phyloP scores from a whole-genome alignment of 441 rosid species.

The Sinapis alba region DNA sequence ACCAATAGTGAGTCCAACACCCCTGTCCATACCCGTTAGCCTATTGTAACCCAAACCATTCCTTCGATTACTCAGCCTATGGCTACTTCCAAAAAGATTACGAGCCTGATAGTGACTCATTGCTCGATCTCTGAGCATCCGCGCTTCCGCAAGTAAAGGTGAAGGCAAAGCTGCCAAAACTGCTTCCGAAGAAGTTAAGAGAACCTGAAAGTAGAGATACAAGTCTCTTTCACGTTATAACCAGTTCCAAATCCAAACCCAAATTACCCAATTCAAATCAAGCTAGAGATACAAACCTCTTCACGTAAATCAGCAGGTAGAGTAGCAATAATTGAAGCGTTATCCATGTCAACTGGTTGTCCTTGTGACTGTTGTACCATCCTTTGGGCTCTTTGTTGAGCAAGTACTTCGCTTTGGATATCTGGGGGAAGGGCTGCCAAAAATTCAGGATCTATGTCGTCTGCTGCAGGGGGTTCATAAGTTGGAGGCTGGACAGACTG shows the following conservation, averaged over 20 bases:
- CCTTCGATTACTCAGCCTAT: constrained; percentile 75
- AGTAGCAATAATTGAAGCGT: constrained; percentile 98
- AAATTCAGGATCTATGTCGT: constrained; percentile 97
- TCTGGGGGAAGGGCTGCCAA: constrained; percentile 99
- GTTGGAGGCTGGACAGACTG: constrained; percentile 89
- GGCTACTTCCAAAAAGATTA: constrained; percentile 86
- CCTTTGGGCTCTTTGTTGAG: constrained; percentile 97
- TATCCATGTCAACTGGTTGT: constrained; percentile 99
- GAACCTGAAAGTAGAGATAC: constrained; percentile 60
- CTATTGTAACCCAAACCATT: constrained; percentile 95
- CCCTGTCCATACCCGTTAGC: constrained; percentile 92
- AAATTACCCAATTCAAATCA: constrained; percentile 8
- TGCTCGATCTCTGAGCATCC: constrained; percentile 94
- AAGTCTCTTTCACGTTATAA: constrained; percentile 26
- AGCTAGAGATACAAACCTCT: constrained; percentile 64
- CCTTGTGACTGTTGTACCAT: constrained; percentile 90
- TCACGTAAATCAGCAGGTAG: constrained; percentile 98
- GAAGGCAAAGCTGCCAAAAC: constrained; percentile 93
- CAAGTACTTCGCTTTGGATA: constrained; percentile 98
- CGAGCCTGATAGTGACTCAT: constrained; percentile 99
- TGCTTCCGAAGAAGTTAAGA: constrained; percentile 95
- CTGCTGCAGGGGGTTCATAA: constrained; percentile 85
- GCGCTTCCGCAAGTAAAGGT: constrained; percentile 94
- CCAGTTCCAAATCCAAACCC: constrained; percentile 17
- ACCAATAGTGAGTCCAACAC: constrained; percentile 88